Base-by-base conservation (phyloP, 345 rosid genomes). In the Brassica carinata region DNA sequence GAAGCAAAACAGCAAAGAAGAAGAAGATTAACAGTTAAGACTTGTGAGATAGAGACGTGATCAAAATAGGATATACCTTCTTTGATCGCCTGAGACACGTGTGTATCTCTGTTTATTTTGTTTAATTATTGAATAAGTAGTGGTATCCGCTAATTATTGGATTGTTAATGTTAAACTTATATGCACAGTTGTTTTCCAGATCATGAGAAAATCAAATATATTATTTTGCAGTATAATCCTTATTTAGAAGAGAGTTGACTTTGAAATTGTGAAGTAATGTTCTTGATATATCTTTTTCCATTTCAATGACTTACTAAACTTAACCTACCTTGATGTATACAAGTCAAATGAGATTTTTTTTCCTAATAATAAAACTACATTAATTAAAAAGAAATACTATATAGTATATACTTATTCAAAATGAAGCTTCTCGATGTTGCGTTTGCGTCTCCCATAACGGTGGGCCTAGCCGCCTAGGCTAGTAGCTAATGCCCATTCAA, bases 371-470 rank as follows among this genome's bases (percentile, higher is more conserved):
- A 55, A 14, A 45, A 51, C 5, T 51, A 45, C 1, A 38, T 45
- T 45, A 11, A 45, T 45, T 3, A 45, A 13, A 45, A 45, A 11
- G 15, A 13, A 45, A 45, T 45, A 3, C 3, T 38, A 38, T 45
- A 43, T 43, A 9, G 51, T 43, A 4, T 43, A 45, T 15, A 55
- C 8, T 14, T 55, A 55, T 15, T 55, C 61, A 55, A 55, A 55
- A 55, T 55, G 17, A 63, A 77, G 75, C 67, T 71, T 78, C 81
- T 78, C 15, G 76, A 71, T 51, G 67, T 53, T 71, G 76, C 66
- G 66, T n/a, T 30, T 43, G 64, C 34, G 29, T 3, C 19, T 51
- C 15, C 71, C 31, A 69, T 45, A 11, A 5, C 8, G 33, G 75
- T 77, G 75, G 80, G 26, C 64, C 64, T 23, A 5, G n/a, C n/a